These are phyloP conservation scores for Atalantia buxifolia DNA, from an alignment of 345 rosid genomes.

Conservation along the genomic window DNA sequence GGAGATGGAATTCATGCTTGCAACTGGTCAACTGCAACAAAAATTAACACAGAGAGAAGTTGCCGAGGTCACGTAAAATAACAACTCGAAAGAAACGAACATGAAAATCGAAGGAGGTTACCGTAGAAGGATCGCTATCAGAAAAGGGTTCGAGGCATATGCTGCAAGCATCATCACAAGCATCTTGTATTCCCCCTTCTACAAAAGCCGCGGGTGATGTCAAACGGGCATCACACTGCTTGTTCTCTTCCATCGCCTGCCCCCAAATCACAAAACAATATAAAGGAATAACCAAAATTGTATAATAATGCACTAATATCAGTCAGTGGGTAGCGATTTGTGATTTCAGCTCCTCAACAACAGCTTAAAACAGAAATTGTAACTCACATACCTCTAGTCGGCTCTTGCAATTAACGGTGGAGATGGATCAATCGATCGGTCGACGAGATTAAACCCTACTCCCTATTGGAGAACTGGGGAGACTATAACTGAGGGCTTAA, in stretches of 20 bases:
- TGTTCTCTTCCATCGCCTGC: slow-evolving; percentile 32
- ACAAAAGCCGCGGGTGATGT: slow-evolving; percentile 95
- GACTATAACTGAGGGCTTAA: too few species aligned
- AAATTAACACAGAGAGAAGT: background rate
- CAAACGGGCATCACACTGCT: slow-evolving; percentile 56
- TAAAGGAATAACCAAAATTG: too few species aligned
- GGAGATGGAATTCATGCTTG: slow-evolving; percentile 98
- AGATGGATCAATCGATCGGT: too few species aligned
- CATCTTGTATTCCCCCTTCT: slow-evolving; percentile 93
- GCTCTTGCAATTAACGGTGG: too few species aligned
- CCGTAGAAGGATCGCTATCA: slow-evolving; percentile 87
- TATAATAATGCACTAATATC: too few species aligned
- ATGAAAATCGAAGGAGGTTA: slow-evolving; percentile 16
- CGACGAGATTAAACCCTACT: too few species aligned
- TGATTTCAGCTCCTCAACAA: too few species aligned
- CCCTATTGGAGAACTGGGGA: too few species aligned
- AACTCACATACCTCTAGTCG: too few species aligned
- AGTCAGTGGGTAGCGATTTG: too few species aligned
- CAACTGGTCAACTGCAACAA: slow-evolving; percentile 69
- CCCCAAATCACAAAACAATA: slow-evolving; percentile 31
- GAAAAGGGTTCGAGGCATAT: slow-evolving; percentile 88
- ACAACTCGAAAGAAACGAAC: background rate
- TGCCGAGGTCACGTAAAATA: background rate
- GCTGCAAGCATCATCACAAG: slow-evolving; percentile 98
- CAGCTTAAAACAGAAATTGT: too few species aligned